These are phyloP conservation scores for Litsea cubeba DNA, from an alignment of 164 flowering plant species.

Conservation along the genomic window DNA sequence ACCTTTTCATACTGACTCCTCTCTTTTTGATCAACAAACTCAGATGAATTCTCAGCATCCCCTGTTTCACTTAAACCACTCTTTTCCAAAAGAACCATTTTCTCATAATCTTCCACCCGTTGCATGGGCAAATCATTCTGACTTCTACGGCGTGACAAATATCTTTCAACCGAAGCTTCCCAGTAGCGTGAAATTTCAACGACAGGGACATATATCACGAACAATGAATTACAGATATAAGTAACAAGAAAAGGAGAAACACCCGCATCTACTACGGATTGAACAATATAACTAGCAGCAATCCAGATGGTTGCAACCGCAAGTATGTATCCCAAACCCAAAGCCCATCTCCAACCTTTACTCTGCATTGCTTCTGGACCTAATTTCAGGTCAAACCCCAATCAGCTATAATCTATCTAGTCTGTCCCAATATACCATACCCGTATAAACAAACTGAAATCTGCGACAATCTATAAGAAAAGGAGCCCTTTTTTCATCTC, in stretches of 20 bases:
- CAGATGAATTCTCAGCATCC: conserved; percentile 14
- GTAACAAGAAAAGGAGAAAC: conserved; percentile 92
- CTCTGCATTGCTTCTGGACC: conserved; percentile 29
- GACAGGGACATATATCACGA: conserved; percentile 67
- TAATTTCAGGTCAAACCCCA: not conserved
- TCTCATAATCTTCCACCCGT: conserved; percentile 41
- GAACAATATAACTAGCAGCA: conserved; percentile 89
- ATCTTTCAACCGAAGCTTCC: conserved; percentile 53
- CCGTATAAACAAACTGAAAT: not conserved
- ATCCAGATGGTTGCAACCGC: conserved; percentile 84
- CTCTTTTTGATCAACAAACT: conserved; percentile 17
- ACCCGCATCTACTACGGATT: conserved; percentile 79
- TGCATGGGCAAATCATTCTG: conserved; percentile 19
- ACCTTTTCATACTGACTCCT: conserved; percentile 9
- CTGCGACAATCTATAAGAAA: no score
- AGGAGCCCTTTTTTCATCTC: no score
- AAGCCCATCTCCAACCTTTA: conserved; percentile 61
- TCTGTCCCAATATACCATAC: not conserved
- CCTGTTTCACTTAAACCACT: conserved; percentile 13
- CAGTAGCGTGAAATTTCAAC: conserved; percentile 67
- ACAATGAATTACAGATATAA: conserved; percentile 89
- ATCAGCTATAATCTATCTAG: not conserved
- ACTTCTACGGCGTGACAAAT: conserved; percentile 40
- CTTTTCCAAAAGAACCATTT: conserved; percentile 57
- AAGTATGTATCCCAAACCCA: conserved; percentile 72